A percentile compares a stretch with the other conserved stretches of the same genome.
Evolutionary conservation across 2,329 filamentous ascomycete genomes (phyloP).

Genomic region (Pseudogymnoascus sp.): DNA sequence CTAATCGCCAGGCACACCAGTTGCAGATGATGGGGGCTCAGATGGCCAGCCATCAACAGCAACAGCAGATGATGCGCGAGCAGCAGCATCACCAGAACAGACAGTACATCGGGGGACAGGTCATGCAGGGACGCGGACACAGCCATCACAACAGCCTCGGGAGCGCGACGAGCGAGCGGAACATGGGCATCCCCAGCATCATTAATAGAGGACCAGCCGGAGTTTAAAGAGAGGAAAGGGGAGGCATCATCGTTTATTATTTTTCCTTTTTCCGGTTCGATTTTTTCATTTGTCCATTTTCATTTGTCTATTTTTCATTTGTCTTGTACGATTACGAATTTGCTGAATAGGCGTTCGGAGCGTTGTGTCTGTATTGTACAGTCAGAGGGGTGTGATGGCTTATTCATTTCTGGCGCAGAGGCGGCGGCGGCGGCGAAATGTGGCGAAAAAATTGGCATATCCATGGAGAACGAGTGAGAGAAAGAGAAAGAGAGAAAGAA

Average conservation of each 20-base stretch:
- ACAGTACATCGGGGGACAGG: conserved; percentile 18
- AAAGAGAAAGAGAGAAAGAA: not conserved
- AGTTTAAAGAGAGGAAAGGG: conserved; percentile 4
- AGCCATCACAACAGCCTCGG: conserved; percentile 2
- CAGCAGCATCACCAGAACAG: not conserved
- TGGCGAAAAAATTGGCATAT: not conserved
- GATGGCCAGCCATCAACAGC: conserved; percentile 22
- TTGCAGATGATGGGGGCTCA: conserved; percentile 12
- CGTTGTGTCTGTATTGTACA: not conserved
- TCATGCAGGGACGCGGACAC: conserved; percentile 27
- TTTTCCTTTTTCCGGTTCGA: not conserved
- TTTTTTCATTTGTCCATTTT: not conserved
- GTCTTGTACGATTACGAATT: conserved; percentile 1
- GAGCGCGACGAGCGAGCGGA: not conserved
- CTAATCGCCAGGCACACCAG: not conserved
- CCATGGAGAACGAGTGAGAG: not conserved
- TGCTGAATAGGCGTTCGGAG: not conserved
- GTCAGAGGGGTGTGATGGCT: not conserved
- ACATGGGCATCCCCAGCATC: conserved; percentile 7
- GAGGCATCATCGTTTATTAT: not conserved
- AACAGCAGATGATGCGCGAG: conserved; percentile 12
- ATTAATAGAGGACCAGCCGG: conserved; percentile 8
- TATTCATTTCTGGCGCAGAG: conserved; percentile 5
- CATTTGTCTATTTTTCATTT: conserved; percentile 1
- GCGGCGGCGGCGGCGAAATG: not conserved